Evolutionary conservation across 2,329 filamentous ascomycete species (phyloP).

Genomic region (Fusarium sp.): DNA sequence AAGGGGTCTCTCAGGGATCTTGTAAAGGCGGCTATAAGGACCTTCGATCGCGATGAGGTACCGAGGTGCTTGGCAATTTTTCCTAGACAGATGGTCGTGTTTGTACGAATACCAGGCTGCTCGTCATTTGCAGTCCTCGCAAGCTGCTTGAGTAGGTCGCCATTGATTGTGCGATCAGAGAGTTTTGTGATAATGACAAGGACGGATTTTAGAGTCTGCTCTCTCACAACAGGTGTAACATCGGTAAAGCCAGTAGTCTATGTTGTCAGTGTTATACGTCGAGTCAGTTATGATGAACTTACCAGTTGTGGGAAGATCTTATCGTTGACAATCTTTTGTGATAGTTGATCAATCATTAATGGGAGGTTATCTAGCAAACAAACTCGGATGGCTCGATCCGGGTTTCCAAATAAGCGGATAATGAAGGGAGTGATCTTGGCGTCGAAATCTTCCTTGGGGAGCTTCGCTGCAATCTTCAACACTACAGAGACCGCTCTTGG

Average conservation of each 20-base stretch:
- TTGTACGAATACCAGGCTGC: conserved; percentile 95
- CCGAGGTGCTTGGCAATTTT: conserved; percentile 95
- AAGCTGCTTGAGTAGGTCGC: conserved; percentile 88
- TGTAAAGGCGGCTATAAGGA: conserved; percentile 91
- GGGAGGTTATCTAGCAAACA: conserved; percentile 90
- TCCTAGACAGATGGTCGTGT: conserved; percentile 96
- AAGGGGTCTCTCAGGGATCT: conserved; percentile 93
- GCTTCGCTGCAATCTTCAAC: conserved; percentile 89
- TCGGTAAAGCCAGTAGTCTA: conserved; percentile 96
- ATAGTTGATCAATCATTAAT: conserved; percentile 88
- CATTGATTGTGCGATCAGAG: conserved; percentile 92
- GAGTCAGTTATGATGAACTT: conserved; percentile 38
- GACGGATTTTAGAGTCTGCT: conserved; percentile 96
- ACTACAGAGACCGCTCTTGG: conserved; percentile 90
- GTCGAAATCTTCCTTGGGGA: conserved; percentile 92
- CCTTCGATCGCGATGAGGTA: conserved; percentile 82
- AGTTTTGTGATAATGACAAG: conserved; percentile 88
- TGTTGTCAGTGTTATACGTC: conserved; percentile 42
- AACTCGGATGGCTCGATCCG: conserved; percentile 91
- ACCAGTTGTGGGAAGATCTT: conserved; percentile 97
- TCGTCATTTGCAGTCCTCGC: conserved; percentile 98
- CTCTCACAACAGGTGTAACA: conserved; percentile 87
- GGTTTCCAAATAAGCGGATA: conserved; percentile 87
- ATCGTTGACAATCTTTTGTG: conserved; percentile 91
- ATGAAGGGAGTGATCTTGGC: conserved; percentile 85